A percentile compares a stretch with the other conserved stretches of the same genome.
phyloP scores from a whole-genome alignment of 768 basidiomycete genomes.

The Coprinellus aureogranulatus region DNA sequence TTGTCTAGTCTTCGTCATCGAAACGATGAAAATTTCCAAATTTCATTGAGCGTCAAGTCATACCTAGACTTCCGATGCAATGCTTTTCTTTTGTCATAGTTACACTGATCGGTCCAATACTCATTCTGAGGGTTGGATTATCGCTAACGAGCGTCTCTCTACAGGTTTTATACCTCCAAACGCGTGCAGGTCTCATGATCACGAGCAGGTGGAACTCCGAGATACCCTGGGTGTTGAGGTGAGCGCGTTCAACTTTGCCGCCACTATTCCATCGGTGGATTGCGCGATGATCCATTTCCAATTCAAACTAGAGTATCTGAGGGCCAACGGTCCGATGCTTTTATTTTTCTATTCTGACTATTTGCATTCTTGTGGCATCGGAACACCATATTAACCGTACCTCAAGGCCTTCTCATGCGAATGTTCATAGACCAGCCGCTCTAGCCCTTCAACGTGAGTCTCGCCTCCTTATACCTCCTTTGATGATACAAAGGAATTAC shows the following conservation, averaged over 20 bases:
- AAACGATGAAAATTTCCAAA: constrained; percentile 57
- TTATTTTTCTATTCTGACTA: constrained; percentile 24
- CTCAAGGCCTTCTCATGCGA: neutral
- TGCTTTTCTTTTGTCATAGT: constrained; percentile 82
- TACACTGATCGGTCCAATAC: constrained; percentile 72
- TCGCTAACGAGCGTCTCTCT: constrained; percentile 8
- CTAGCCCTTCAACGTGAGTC: constrained; percentile 33
- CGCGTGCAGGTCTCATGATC: too few relatives aligned
- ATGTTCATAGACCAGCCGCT: neutral
- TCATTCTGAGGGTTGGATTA: constrained; percentile 3
- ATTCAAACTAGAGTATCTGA: constrained; percentile 96
- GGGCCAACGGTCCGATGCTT: constrained; percentile 69
- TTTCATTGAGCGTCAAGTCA: constrained; percentile 44
- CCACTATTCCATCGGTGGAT: too few relatives aligned
- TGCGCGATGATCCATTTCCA: constrained; percentile 54
- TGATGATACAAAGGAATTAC: constrained; percentile 83
- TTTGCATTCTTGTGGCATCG: neutral
- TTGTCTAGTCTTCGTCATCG: constrained; percentile 26
- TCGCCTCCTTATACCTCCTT: constrained; percentile 15
- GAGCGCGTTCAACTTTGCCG: neutral
- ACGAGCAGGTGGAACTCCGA: too few relatives aligned
- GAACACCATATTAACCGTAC: constrained; percentile 8
- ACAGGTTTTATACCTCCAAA: too few relatives aligned
- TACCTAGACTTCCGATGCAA: constrained; percentile 54
- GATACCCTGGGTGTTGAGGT: neutral